Evolutionary conservation across 305 asterid species (phyloP).

Genomic region (Fraxinus sp.): DNA sequence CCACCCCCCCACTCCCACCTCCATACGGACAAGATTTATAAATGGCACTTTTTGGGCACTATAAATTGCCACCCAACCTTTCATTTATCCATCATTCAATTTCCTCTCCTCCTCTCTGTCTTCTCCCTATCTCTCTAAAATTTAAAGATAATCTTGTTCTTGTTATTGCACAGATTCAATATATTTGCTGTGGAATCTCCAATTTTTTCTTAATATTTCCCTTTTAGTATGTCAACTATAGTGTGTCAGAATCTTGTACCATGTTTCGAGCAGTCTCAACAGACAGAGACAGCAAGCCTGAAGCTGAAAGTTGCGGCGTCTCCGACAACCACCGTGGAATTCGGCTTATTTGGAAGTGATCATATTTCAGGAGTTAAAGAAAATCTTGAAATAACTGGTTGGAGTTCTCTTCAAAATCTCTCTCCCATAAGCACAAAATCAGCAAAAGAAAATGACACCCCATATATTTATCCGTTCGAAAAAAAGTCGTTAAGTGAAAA

Average conservation of each 20-base stretch:
- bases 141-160: background rate
- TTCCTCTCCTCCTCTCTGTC: constrained; percentile 23
- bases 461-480: constrained; percentile 22
- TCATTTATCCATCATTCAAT: constrained; percentile 50
- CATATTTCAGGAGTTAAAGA: constrained; percentile 1
- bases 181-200: background rate
- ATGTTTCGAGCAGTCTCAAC: constrained; percentile 41
- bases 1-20: constrained; percentile 13
- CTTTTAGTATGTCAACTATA: constrained; percentile 47
- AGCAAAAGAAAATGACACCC: constrained; percentile 23
- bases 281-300: constrained; percentile 40
- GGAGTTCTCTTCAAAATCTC: constrained; percentile 38
- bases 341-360: background rate
- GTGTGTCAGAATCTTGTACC: constrained; percentile 44
- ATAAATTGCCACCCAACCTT: constrained; percentile 56
- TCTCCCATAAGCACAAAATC: constrained; percentile 18
- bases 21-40: background rate
- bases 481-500: constrained; percentile 33
- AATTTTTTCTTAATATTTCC: background rate
- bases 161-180: background rate
- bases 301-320: constrained; percentile 47
- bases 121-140: background rate
- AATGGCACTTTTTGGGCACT: constrained; percentile 42
- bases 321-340: background rate
- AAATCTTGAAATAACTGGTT: constrained; percentile 28